Conservation (phyloP, 192 early-diverging fungal species). For the Haplosporangium gracile region DNA sequence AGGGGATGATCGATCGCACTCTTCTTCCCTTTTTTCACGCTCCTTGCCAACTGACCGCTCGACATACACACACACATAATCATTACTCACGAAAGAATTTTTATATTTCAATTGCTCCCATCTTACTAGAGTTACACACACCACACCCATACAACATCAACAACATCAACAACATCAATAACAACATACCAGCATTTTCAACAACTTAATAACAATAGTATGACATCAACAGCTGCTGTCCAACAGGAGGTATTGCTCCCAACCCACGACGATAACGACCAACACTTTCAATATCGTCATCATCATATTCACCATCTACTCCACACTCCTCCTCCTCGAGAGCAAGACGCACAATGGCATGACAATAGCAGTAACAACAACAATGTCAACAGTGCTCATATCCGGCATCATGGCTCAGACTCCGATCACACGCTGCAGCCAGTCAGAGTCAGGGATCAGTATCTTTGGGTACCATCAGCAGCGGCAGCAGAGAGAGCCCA, state of each 20-base stretch:
- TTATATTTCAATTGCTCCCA: neutral
- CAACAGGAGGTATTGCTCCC: neutral
- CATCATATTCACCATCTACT: neutral
- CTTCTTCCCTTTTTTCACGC: neutral
- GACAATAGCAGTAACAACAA: too few species aligned
- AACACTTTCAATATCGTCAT: neutral
- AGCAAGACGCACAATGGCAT: too few species aligned
- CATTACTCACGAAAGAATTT: neutral
- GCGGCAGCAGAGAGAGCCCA: neutral
- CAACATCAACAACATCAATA: neutral
- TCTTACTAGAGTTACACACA: neutral
- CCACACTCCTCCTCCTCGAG: too few species aligned
- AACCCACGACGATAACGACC: neutral
- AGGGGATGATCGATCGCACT: neutral
- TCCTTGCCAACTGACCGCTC: neutral
- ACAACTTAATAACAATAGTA: neutral
- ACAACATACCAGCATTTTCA: neutral
- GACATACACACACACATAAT: neutral
- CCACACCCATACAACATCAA: neutral
- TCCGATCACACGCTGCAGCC: neutral
- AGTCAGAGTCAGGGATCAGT: neutral
- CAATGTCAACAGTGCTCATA: neutral
- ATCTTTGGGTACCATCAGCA: neutral
- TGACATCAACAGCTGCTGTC: neutral
- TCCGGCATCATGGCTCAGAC: neutral